A percentile compares a stretch with the other conserved stretches of the same genome.
phyloP scores from a whole-genome alignment of 495 filamentous ascomycete genomes.

The Talaromyces stipitatus region DNA sequence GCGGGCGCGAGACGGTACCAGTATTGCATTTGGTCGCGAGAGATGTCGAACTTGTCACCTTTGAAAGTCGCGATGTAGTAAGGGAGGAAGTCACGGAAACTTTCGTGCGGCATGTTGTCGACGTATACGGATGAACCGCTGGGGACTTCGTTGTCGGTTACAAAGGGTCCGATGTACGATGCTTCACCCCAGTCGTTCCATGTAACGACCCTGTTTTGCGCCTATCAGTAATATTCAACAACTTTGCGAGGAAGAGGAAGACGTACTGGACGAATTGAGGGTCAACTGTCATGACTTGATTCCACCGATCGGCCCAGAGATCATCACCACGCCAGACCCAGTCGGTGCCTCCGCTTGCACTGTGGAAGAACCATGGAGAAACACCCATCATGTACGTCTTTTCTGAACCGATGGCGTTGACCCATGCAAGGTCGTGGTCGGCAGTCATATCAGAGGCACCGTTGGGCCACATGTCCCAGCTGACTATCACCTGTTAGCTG shows the following conservation, averaged over 20 bases:
- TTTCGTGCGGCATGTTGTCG: constrained; percentile 42
- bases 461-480: constrained; percentile 69
- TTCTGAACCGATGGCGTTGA: constrained; percentile 29
- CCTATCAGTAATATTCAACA: not conserved
- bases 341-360: constrained; percentile 31
- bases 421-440: constrained; percentile 48
- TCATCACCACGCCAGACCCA: constrained; percentile 67
- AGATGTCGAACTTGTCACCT: not conserved
- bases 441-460: constrained; percentile 47
- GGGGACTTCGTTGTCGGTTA: constrained; percentile 37
- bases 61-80: constrained; percentile 57
- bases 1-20: constrained; percentile 55
- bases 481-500: constrained; percentile 31
- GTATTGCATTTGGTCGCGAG: constrained; percentile 32
- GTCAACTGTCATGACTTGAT: constrained; percentile 52
- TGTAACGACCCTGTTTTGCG: constrained; percentile 30
- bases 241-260: not conserved
- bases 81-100: constrained; percentile 49
- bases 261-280: constrained; percentile 58
- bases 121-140: constrained; percentile 43
- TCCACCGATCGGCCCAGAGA: constrained; percentile 70
- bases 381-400: constrained; percentile 77
- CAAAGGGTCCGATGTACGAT: constrained; percentile 61
- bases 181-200: constrained; percentile 78
- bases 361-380: constrained; percentile 64